Conservation (phyloP, 2,329 filamentous ascomycete genomes). For the Chaetomiaceae sp. region DNA sequence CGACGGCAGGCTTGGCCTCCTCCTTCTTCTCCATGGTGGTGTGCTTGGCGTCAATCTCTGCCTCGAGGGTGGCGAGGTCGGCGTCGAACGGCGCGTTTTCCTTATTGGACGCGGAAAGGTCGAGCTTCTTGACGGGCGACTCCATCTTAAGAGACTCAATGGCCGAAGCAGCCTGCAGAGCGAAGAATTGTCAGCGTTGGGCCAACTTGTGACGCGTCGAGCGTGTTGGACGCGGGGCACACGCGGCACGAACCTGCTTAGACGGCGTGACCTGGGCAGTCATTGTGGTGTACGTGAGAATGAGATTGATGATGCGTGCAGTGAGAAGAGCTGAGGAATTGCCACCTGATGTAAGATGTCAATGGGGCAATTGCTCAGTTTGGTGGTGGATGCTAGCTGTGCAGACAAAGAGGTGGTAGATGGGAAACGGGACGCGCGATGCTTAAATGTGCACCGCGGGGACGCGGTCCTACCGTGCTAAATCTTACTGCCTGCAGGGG, state of each 20-base stretch:
- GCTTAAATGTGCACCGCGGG: conserved; percentile 23
- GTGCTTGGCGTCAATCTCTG: conserved; percentile 55
- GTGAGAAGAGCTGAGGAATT: background rate
- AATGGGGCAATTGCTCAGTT: conserved; percentile 12
- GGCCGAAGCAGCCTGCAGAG: conserved; percentile 68
- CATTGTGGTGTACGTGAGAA: conserved; percentile 50
- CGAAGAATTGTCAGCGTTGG: conserved; percentile 29
- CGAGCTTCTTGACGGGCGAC: conserved; percentile 83
- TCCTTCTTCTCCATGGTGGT: conserved; percentile 43
- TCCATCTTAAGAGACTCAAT: conserved; percentile 90
- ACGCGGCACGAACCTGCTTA: conserved; percentile 45
- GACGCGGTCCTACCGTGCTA: conserved; percentile 20
- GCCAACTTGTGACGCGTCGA: too few relatives aligned
- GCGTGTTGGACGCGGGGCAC: conserved; percentile 12
- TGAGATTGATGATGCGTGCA: background rate
- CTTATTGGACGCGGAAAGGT: conserved; percentile 69
- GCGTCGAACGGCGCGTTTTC: conserved; percentile 63
- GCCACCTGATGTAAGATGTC: conserved; percentile 10
- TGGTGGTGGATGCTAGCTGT: conserved; percentile 10
- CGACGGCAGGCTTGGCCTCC: conserved; percentile 37
- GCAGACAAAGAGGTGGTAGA: conserved; percentile 18
- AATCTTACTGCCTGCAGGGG: conserved; percentile 16
- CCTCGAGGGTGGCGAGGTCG: conserved; percentile 45
- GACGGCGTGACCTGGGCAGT: conserved; percentile 62
- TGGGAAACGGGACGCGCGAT: conserved; percentile 17